Evolutionary conservation across 176 grass and related monocot genomes (phyloP).

Genomic region (Oryza officinalis): DNA sequence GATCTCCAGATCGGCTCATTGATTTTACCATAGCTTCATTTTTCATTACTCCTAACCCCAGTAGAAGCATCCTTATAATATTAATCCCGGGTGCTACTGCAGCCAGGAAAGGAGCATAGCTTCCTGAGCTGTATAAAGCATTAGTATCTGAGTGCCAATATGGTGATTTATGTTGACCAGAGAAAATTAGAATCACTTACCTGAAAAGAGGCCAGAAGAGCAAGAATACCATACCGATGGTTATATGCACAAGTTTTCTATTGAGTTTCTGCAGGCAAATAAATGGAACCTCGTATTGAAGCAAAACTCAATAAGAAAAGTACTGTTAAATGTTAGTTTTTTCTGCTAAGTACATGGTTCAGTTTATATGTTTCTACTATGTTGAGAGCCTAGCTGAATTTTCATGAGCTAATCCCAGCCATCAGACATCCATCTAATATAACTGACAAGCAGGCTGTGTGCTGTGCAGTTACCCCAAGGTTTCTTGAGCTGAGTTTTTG

Average conservation of each 20-base stretch:
- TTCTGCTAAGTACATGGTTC: background rate
- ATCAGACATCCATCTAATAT: conserved; percentile 1
- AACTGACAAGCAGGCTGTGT: background rate
- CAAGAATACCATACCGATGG: conserved; percentile 75
- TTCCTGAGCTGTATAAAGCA: conserved; percentile 61
- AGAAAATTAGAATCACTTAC: conserved; percentile 37
- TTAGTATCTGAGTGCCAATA: conserved; percentile 23
- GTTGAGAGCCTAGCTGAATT: background rate
- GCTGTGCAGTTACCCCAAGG: background rate
- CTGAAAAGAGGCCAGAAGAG: conserved; percentile 96
- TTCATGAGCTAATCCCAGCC: background rate
- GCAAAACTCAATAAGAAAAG: background rate
- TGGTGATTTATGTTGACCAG: background rate
- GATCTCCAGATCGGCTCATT: conserved; percentile 72
- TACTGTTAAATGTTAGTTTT: background rate
- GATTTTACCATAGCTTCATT: conserved; percentile 95
- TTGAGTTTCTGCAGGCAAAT: conserved; percentile 63
- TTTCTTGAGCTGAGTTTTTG: background rate
- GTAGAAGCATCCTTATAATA: conserved; percentile 80
- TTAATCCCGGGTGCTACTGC: conserved; percentile 75
- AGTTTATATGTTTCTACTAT: background rate
- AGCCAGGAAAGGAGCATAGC: conserved; percentile 73
- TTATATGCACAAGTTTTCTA: conserved; percentile 94
- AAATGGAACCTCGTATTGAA: conserved; percentile 11
- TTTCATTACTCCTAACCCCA: conserved; percentile 72